phyloP scores from a whole-genome alignment of 2,329 filamentous ascomycete species.

The Aspergillus luchuensis region DNA sequence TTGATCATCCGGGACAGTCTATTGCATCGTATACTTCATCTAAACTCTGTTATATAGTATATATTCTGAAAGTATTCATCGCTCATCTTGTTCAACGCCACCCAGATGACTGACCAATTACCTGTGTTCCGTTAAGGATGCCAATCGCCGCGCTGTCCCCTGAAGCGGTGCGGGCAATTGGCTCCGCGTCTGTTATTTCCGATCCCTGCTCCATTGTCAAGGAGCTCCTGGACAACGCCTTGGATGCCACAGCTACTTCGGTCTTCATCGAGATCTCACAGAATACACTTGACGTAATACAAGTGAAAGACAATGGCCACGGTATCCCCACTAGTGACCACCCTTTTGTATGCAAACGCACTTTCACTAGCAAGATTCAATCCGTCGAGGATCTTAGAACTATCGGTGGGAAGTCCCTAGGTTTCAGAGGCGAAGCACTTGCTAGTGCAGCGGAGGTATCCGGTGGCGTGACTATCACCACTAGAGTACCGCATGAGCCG shows the following conservation, averaged over 20 bases:
- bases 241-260: constrained; percentile 62
- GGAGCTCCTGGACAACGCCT: constrained; percentile 68
- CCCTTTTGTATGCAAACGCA: constrained; percentile 56
- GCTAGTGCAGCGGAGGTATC: constrained; percentile 64
- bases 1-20: neutral
- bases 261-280: constrained; percentile 60
- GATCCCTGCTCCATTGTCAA: constrained; percentile 62
- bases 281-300: constrained; percentile 63
- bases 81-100: neutral
- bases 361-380: constrained; percentile 66
- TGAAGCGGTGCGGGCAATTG: constrained; percentile 52
- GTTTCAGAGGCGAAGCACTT: constrained; percentile 67
- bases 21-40: constrained; percentile 5
- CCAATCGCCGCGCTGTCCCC: constrained; percentile 49
- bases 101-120: neutral
- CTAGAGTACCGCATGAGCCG: constrained; percentile 59
- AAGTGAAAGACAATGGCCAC: constrained; percentile 65
- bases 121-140: constrained; percentile 36
- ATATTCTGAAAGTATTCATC: neutral
- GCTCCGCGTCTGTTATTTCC: constrained; percentile 59
- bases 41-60: neutral
- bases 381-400: constrained; percentile 57
- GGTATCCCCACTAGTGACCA: constrained; percentile 62
- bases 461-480: constrained; percentile 55
- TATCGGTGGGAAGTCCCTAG: constrained; percentile 59